phyloP scores from a whole-genome alignment of 2,329 filamentous ascomycete genomes.

The Hymenoscyphus fructigenus region DNA sequence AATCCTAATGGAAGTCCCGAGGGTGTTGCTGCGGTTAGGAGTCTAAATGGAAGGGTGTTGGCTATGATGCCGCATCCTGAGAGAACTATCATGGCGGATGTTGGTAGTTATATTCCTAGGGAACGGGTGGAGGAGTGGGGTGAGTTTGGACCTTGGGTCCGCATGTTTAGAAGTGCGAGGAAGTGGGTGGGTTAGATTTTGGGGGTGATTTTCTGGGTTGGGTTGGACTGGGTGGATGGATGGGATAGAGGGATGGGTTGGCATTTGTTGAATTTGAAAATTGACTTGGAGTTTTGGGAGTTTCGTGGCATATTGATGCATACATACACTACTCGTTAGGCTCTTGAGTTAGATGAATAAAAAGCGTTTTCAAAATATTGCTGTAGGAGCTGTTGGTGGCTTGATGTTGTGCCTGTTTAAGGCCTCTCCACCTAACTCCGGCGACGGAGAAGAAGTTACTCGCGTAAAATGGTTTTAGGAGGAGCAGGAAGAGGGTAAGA shows the following conservation, averaged over 20 bases:
- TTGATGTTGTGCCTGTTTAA: no score
- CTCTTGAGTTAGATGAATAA: no score
- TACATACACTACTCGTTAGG: no score
- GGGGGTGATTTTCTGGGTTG: conserved; percentile 48
- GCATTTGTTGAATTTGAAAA: background rate
- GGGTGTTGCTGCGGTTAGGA: conserved; percentile 68
- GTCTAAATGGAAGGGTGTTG: conserved; percentile 63
- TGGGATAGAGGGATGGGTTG: background rate
- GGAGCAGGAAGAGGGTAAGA: no score
- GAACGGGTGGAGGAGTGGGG: conserved; percentile 60
- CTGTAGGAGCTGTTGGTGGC: no score
- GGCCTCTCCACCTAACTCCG: no score
- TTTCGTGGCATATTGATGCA: no score
- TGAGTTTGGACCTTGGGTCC: conserved; percentile 68
- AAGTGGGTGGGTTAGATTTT: conserved; percentile 61
- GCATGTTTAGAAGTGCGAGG: conserved; percentile 71
- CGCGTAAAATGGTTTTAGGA: no score
- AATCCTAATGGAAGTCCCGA: conserved; percentile 76
- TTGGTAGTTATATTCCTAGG: conserved; percentile 64
- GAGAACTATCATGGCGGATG: conserved; percentile 64
- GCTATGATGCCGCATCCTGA: conserved; percentile 77
- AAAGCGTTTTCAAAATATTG: background rate
- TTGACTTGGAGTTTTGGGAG: background rate
- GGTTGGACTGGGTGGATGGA: conserved; percentile 42
- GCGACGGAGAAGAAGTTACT: no score